Percentiles rank a stretch among this genome's conserved stretches.
phyloP scores from a whole-genome alignment of 495 filamentous ascomycete genomes.

The Trichocladium uniseriatum region DNA sequence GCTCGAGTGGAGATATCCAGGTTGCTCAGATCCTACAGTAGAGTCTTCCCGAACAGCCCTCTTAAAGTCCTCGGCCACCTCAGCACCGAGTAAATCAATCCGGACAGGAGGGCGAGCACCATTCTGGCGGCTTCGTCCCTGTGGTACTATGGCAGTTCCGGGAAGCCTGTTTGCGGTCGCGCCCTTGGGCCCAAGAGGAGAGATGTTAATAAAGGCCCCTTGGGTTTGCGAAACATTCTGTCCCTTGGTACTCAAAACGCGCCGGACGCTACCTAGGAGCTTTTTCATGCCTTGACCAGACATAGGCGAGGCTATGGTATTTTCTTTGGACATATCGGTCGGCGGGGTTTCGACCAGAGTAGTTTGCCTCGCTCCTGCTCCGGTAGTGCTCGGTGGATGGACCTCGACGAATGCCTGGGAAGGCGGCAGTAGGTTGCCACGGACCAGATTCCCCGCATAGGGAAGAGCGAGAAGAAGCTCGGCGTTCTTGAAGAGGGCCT shows the following conservation, averaged over 20 bases:
- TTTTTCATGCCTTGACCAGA: constrained; percentile 65
- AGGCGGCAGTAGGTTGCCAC: constrained; percentile 70
- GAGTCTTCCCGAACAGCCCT: constrained; percentile 51
- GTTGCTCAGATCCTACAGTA: constrained; percentile 33
- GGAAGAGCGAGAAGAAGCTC: constrained; percentile 55
- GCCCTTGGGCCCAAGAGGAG: constrained; percentile 42
- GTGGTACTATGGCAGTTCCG: constrained; percentile 46
- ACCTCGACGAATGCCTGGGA: constrained; percentile 66
- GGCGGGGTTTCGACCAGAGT: constrained; percentile 40
- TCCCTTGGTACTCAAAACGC: constrained; percentile 67
- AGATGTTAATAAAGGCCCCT: constrained; percentile 40
- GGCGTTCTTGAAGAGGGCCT: constrained; percentile 39
- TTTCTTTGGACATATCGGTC: constrained; percentile 29
- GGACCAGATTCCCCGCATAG: constrained; percentile 73
- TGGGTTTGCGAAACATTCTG: constrained; percentile 40
- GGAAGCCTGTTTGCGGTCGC: constrained; percentile 44
- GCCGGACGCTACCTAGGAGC: constrained; percentile 77
- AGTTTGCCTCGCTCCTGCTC: constrained; percentile 39
- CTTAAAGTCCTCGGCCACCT: constrained; percentile 64
- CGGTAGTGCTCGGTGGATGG: constrained; percentile 46
- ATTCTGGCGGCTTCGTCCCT: constrained; percentile 38
- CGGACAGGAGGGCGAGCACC: constrained; percentile 36
- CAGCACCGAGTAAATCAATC: constrained; percentile 74
- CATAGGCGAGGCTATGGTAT: constrained; percentile 40
- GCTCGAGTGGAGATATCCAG: constrained; percentile 7